Base-by-base conservation (phyloP, 257 asterid species). In the Ophiorrhiza pumila region DNA sequence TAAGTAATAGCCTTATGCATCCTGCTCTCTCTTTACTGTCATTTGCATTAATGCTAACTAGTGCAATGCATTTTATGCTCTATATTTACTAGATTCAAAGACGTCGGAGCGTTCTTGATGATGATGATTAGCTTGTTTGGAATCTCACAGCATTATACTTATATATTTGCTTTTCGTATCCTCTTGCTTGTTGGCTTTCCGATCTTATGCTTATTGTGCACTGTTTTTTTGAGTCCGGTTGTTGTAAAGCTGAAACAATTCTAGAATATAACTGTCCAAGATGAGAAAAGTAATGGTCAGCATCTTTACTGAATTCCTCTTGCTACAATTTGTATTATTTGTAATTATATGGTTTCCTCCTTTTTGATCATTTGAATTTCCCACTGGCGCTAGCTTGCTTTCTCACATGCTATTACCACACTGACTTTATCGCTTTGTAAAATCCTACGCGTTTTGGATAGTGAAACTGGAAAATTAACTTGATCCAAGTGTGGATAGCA, bases 41-140 rank as follows among this genome's bases (percentile, higher is more conserved):
- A 3, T 34, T 32, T 53, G 5, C 34, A 34, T 27, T 52, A 37
- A 50, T 57, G 27, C 65, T 58, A 53, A 32, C 37, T 31, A 15
- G 29, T 65, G 22, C 27, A 60, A 49, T 31, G 1, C 42, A 8
- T 50, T 46, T 7, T 14, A 9, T 52, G 20, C 34, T 65, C 69
- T 46, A 68, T 47, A 34, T 71, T 80, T 76, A 68, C 60, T 91
- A 93, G 97, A 93, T 93, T 72, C 88, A 81, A 74, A 87, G 98
- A 86, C 98, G 98, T 57, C 75, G 85, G 42, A 90, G 84, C 43
- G 93, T 88, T 82, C 93, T 93, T 60, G 98, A 83, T 65, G 87
- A 93, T 18, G 98, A 93, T 23, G 97, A 93, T 80, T 93, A 92
- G 84, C 67, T 42, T 67, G 45, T 58, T 27, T 23, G 65, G 32